Conservation (phyloP, 1,139 yeast species). For the Candida glucosophila region DNA sequence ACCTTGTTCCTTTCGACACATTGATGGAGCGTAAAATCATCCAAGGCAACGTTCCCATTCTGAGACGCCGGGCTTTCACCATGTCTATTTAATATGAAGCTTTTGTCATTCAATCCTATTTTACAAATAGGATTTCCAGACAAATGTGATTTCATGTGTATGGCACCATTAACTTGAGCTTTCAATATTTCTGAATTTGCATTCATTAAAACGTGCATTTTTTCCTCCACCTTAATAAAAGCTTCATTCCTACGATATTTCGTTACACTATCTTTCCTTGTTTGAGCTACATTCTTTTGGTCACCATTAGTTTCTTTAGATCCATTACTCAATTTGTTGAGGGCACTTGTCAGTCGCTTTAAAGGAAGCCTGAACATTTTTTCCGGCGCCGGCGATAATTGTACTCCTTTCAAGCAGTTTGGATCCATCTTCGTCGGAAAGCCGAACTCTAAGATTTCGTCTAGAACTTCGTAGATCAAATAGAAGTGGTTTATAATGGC, state of each 20-base stretch:
- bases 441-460: slow-evolving; percentile 75
- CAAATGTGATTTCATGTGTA: slow-evolving; percentile 63
- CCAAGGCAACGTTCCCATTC: slow-evolving; percentile 45
- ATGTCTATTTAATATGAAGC: slow-evolving; percentile 12
- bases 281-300: slow-evolving; percentile 44
- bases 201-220: slow-evolving; percentile 59
- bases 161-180: slow-evolving; percentile 71
- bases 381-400: slow-evolving; percentile 14
- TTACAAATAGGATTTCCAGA: slow-evolving; percentile 69
- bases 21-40: slow-evolving; percentile 84
- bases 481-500: slow-evolving; percentile 45
- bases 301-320: slow-evolving; percentile 1
- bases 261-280: slow-evolving; percentile 45
- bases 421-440: slow-evolving; percentile 68
- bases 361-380: slow-evolving; percentile 14
- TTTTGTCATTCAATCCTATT: slow-evolving; percentile 50
- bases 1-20: slow-evolving; percentile 69
- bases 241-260: slow-evolving; percentile 80
- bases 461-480: slow-evolving; percentile 65
- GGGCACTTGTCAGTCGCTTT: slow-evolving; percentile 2
- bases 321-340: slow-evolving; percentile 6
- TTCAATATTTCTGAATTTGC: slow-evolving; percentile 53
- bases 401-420: slow-evolving; percentile 20
- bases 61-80: slow-evolving; percentile 7
- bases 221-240: slow-evolving; percentile 68